Base-by-base conservation (phyloP, 2,329 filamentous ascomycete genomes). In the Helminthosporium solani region DNA sequence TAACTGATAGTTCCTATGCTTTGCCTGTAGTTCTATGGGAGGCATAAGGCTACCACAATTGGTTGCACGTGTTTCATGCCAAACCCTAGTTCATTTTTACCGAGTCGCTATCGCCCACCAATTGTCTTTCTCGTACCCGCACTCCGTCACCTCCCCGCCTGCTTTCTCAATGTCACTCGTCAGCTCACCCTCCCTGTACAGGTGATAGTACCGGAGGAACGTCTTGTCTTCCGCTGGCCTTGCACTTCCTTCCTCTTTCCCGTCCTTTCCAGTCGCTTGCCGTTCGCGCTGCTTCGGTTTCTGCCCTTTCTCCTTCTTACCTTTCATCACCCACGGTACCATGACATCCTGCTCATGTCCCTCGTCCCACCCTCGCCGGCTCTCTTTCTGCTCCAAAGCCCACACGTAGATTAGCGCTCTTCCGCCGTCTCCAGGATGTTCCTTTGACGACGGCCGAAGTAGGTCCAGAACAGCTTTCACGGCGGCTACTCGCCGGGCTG, bases 81-180 rank as follows among this genome's bases (percentile, higher is more conserved):
- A n/a, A n/a, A n/a, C n/a, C n/a, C n/a, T n/a, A n/a, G n/a, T n/a
- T n/a, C n/a, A n/a, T 40, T 39, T 19, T 18, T 28, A 5, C 3
- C 36, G 20, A 11, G n/a, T 21, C 1, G 77, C 80, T 66, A 96
- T 85, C 43, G 85, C 90, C 92, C 92, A 99, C 94, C 94, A 97
- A 73, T 99, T 99, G 67, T 97, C 94, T 74, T 85, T 91, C 67
- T 99, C 94, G 71, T 97, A 99, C 27, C 94, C 94, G 49, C 83
- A 83, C 55, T 88, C 85, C 19, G 94, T 61, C 12, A 96, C 83
- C 39, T 72, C 73, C 7, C 91, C 94, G 15, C 90, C 90, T 16
- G 86, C 91, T 14, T 79, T 78, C 40, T 70, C 68, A 46, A 96
- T 81, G 66, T 96, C 88, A 34, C 82, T 78, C 66, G 96, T 90